Conservation (phyloP, 2,329 filamentous ascomycete species). For the Immersiporthe knoxdaviesiana region DNA sequence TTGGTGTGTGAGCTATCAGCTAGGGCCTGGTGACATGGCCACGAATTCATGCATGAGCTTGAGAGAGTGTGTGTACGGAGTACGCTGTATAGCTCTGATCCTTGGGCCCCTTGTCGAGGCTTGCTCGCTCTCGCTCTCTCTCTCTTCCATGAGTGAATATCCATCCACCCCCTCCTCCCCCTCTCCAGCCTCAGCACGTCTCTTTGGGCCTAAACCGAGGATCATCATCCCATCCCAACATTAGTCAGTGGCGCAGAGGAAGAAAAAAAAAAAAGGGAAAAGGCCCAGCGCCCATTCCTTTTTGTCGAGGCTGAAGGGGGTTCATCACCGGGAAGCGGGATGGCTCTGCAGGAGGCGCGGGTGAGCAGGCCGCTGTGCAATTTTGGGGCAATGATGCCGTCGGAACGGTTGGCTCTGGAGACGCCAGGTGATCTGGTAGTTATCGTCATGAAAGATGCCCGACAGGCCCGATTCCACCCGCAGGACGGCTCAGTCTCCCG, state of each 20-base stretch:
- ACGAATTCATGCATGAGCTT: slow-evolving; percentile 52
- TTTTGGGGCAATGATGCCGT: background rate
- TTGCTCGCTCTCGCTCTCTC: background rate
- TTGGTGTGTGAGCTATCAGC: slow-evolving; percentile 43
- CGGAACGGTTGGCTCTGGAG: background rate
- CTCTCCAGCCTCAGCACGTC: slow-evolving; percentile 8
- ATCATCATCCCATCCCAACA: background rate
- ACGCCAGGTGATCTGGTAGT: background rate
- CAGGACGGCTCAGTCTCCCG: background rate
- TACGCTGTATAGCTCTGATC: slow-evolving; percentile 14
- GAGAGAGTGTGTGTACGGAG: no score
- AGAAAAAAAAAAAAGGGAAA: no score
- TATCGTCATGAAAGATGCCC: background rate
- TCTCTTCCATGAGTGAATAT: slow-evolving; percentile 5
- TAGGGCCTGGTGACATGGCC: slow-evolving; percentile 44
- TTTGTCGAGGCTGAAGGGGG: background rate
- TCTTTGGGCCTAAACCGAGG: slow-evolving; percentile 5
- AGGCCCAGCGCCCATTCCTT: background rate
- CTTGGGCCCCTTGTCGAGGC: slow-evolving; percentile 22
- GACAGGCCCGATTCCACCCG: background rate
- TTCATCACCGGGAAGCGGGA: background rate
- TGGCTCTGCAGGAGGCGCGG: slow-evolving; percentile 4
- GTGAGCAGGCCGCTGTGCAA: slow-evolving; percentile 8
- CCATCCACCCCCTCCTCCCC: background rate
- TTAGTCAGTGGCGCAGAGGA: slow-evolving; percentile 8